A percentile compares a stretch with the other conserved stretches of the same genome.
Conservation (phyloP, 345 rosid species). For the Draba incana region DNA sequence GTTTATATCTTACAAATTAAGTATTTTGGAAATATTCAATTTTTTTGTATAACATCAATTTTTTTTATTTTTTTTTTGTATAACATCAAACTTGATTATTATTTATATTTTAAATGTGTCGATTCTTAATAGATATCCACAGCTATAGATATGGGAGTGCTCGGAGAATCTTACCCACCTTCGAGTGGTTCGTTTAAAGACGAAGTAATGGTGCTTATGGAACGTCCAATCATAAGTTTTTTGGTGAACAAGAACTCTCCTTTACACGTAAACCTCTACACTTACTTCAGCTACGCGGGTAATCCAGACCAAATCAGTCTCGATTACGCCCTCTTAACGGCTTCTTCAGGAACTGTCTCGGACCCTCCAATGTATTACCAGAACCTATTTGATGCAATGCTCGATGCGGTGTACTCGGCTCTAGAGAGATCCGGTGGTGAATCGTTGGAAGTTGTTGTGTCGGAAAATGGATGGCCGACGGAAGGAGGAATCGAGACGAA, state of each 20-base stretch:
- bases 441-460: constrained; percentile 41
- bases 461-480: constrained; percentile 53
- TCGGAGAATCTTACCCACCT: constrained; percentile 49
- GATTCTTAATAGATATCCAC: constrained; percentile 38
- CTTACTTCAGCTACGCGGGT: constrained; percentile 45
- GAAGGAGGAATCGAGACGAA: constrained; percentile 29
- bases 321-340: constrained; percentile 51
- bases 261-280: constrained; percentile 50
- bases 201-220: constrained; percentile 34
- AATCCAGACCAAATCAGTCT: constrained; percentile 20
- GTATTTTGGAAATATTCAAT: too few relatives aligned
- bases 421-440: constrained; percentile 47
- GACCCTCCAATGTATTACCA: constrained; percentile 40
- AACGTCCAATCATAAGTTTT: constrained; percentile 48
- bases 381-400: constrained; percentile 44
- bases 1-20: too few relatives aligned
- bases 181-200: constrained; percentile 46
- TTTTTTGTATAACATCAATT: neutral
- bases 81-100: too few relatives aligned
- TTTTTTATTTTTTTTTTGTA: too few relatives aligned
- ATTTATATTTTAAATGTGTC: neutral
- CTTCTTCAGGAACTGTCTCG: constrained; percentile 21
- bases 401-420: constrained; percentile 40
- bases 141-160: constrained; percentile 36
- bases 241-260: constrained; percentile 47